Evolutionary conservation across 768 basidiomycete species (phyloP), one percentile per base, ranked within the genome.

Genomic region (Kockovaella imperatae): DNA sequence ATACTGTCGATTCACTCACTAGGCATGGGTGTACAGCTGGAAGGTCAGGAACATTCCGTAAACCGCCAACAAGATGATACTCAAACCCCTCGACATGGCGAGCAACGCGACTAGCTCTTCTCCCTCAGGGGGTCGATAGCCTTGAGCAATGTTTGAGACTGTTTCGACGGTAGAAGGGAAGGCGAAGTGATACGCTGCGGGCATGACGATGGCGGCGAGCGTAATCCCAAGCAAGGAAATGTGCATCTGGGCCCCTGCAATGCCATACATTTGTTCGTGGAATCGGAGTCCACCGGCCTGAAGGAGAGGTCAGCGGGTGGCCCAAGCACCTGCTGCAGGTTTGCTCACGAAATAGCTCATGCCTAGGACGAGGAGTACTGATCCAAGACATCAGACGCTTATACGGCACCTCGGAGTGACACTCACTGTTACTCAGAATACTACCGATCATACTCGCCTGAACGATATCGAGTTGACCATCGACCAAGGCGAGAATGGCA

Each of bases 391-490:
- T 24, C 17, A 26, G 17, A 20, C 30, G 40, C 30, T 38, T 35
- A 7, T 4, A 8, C 15, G 3, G 8, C 24, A 15, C 21, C n/a
- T 17, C 26, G 32, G 25, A 2, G 2, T 28, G 15, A 48, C 18
- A 38, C 45, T 42, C 32, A 52, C 50, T 47, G 48, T 73, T 73
- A 56, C 76, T 77, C 36, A 80, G 54, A 29, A 78, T 72, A 32
- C 75, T 76, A 34, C 78, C 78, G 7, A 79, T 70, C 30, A 79
- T 69, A n/a, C 75, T 74, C 35, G 78, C 77, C 56, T 78, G 78
- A 3, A 79, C 77, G 32, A 78, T 72, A 50, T 76, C 75, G 21
- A 79, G 66, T 53, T 79, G 75, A 55, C 62, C 62, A 46, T 69
- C 63, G 42, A 69, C 54, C 39, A 62, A 48, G 15, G 64, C 59